Base-by-base conservation (phyloP, 2,329 filamentous ascomycete genomes). In the Penicillium nordicum region DNA sequence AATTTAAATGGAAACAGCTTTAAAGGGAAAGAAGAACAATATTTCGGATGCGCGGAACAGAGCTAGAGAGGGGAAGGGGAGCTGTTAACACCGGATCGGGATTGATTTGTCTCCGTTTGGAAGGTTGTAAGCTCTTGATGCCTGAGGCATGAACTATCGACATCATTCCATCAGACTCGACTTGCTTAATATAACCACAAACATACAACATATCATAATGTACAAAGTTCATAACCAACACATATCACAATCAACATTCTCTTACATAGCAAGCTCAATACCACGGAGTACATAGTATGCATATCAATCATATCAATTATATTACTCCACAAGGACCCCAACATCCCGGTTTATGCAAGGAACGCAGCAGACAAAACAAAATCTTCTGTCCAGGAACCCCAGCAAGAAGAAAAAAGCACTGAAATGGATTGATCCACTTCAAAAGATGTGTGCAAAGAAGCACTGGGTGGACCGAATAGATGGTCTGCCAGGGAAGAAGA, bases 131-230 rank as follows among this genome's bases (percentile, higher is more conserved):
- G 30, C 12, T 30, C n/a, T 53, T 25, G 21, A 2, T 48, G 68
- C 69, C 69, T 71, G 53, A 70, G 69, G 69, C 67, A 60, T 8
- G 6, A 46, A 43, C 7, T 12, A 27, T 50, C 55, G 40, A 38
- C 30, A 51, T 38, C 43, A 10, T 34, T 34, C 18, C 14, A 34
- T 16, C 32, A 18, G 16, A 49, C 21, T 14, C 46, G 11, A 27
- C 11, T 25, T 18, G 7, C 30, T 25, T 27, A 7, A 30, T 32
- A 14, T 25, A 21, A 30, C 27, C 21, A 21, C 18, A 18, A 18
- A 18, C 18, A 18, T 18, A 18, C 21, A 21, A 21, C 21, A 21
- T 18, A 14, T 37, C 10, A 21, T 27, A 7, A n/a, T 23, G 14
- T n/a, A n/a, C 12, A 29, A 23, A 36, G n/a, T 27, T 40, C 23